Evolutionary conservation across 768 basidiomycete species (phyloP), one percentile per base, ranked within the genome.

Genomic region (Boletellus ananas): DNA sequence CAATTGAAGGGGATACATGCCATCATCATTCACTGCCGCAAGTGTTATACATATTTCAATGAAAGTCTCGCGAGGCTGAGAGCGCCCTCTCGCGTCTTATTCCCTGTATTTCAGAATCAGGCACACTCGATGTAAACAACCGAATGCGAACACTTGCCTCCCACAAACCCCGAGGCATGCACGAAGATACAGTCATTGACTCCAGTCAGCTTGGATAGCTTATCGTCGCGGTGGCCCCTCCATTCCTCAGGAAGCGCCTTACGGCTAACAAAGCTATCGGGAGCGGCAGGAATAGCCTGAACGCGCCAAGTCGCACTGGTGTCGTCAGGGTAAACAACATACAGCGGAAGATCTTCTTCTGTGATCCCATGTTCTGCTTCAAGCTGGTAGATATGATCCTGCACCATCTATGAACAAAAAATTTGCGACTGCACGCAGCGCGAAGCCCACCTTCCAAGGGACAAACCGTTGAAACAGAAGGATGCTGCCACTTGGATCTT

Each of bases 131-230:
- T 18, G 43, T 33, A 41, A 6, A 44, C 27, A 25, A 25, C 45
- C 40, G 11, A 48, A 51, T 47, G 49, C 29, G 27, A 23, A 34
- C 25, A 63, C 80, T 53, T 55, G 84, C 94, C 94, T 60, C 96
- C 96, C 62, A 94, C 98, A 68, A 99, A 99, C 8, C 96, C 96
- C 51, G 87, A 88, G 1, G 94, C 92, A 70, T 99, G 96, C 21
- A 94, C 84, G 62, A 99, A 99, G 47, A 96, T 81, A 45, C 94
- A 79, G 1, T 85, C 92, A 0, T 81, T 79, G 52, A 97, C 82
- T 3, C 91, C 90, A 14, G 81, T 81, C 7, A 80, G 70, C 56
- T 79, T 71, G 41, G 85, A 87, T 35, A 99, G 73, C 39, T 79
- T 78, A 10, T 90, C 87, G 66, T 98, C 95, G 41, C 96, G 77